These are phyloP conservation scores for Saturnispora sekii DNA, from an alignment of 805 yeast genomes.

Conservation along the genomic window DNA sequence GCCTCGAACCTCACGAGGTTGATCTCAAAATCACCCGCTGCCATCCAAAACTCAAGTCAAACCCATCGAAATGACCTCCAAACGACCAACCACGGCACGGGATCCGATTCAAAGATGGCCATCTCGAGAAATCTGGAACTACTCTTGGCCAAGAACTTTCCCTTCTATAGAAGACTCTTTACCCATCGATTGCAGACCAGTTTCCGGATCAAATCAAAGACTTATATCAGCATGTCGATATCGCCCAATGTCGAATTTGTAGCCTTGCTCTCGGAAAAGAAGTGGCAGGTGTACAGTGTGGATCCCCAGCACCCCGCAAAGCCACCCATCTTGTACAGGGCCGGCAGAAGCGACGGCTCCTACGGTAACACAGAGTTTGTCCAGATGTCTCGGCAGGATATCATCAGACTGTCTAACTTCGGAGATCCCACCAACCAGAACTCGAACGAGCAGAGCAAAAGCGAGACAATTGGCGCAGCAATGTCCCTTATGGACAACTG, in stretches of 20 bases:
- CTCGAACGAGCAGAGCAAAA: not conserved
- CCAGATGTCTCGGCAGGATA: slow-evolving; percentile 9
- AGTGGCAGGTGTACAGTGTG: slow-evolving; percentile 66
- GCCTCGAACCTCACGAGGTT: no score
- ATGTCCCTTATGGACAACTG: slow-evolving; percentile 35
- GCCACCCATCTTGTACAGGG: slow-evolving; percentile 49
- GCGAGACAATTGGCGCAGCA: slow-evolving; percentile 27
- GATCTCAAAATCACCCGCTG: no score
- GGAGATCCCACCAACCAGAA: slow-evolving; percentile 8
- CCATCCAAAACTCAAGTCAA: no score
- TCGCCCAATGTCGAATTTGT: slow-evolving; percentile 57
- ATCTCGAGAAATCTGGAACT: slow-evolving; percentile 38
- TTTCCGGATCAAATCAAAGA: slow-evolving; percentile 37
- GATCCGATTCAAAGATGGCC: no score
- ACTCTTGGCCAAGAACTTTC: slow-evolving; percentile 71
- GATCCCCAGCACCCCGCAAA: slow-evolving; percentile 32
- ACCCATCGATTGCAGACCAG: slow-evolving; percentile 43
- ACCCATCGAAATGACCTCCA: no score
- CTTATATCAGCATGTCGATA: slow-evolving; percentile 47
- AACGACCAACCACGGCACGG: no score
- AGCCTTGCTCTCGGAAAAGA: slow-evolving; percentile 54
- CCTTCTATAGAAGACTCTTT: slow-evolving; percentile 58
- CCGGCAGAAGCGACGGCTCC: slow-evolving; percentile 64
- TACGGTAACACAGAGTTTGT: slow-evolving; percentile 34
- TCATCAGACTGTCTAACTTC: slow-evolving; percentile 23